Evolutionary conservation across 169 alveolate genomes (phyloP), one percentile per base, ranked within the genome.

Genomic region (Amoebophrya sp.): DNA sequence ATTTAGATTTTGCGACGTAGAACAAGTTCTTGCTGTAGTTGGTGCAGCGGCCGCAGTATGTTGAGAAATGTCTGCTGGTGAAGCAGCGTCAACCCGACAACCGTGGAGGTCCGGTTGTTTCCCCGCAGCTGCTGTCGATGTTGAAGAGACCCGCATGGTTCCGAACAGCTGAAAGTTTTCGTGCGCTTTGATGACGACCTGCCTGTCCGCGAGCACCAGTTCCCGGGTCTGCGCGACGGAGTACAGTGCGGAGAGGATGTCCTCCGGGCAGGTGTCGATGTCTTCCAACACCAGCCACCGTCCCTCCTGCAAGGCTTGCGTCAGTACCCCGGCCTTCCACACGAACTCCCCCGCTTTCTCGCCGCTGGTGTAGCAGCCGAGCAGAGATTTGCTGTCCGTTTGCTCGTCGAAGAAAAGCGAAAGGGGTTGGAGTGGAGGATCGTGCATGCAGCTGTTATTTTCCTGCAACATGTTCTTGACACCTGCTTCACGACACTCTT

Each of bases 231-330:
- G 66, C 66, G 66, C 66, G 7, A 47, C 29, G 18, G 66, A 12
- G 66, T 47, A 47, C 29, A 47, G 7, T 12, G 66, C 66, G 18
- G 29, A 12, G 10, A 29, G 39, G 14, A 90, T 90, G 89, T 91
- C 93, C 3, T 90, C 89, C 0, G 93, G 93, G 7, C 83, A 90
- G 33, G 91, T 83, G 66, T 91, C 93, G 77, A 91, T 90, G 38
- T 91, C 93, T 33, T 91, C 93, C 77, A 91, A 83, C 89, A 91
- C 93, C 39, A 91, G 77, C 93, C 93, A 91, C 77, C 93, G 83
- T 54, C 93, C 93, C 83, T 66, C 40, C 55, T 91, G 93, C 83
- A 91, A 40, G 23, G 93, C 93, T 91, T 77, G 40, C 0, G 93
- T 91, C 41, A 91, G 91, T 0, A 91, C 93, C 18, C 93, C 93